phyloP scores from a whole-genome alignment of 2,329 filamentous ascomycete species.

The Fulvia fulva region DNA sequence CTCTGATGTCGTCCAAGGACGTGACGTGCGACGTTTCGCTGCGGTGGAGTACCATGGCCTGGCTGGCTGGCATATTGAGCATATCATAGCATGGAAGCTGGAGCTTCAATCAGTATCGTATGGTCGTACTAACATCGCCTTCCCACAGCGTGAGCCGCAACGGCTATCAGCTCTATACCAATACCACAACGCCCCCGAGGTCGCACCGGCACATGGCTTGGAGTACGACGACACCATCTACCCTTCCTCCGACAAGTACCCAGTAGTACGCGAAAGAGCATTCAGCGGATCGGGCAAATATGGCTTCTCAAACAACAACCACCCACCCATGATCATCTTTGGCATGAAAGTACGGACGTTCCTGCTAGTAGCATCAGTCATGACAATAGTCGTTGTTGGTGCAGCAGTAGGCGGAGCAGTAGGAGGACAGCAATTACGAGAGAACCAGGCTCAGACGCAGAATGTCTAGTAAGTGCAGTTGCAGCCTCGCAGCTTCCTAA shows the following conservation, averaged over 20 bases:
- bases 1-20: not conserved
- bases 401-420: conserved; percentile 38
- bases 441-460: conserved; percentile 15
- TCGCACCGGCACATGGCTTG: conserved; percentile 37
- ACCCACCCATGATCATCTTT: conserved; percentile 38
- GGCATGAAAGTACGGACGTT: conserved; percentile 38
- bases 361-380: conserved; percentile 31
- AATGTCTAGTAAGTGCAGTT: conserved; percentile 9
- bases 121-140: conserved; percentile 10
- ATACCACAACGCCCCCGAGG: conserved; percentile 39
- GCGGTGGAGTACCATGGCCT: too few relatives aligned
- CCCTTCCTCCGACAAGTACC: conserved; percentile 36
- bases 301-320: conserved; percentile 26
- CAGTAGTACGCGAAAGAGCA: conserved; percentile 29
- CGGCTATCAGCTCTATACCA: conserved; percentile 37
- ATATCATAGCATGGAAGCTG: not conserved
- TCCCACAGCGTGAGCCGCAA: conserved; percentile 21
- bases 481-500: too few relatives aligned
- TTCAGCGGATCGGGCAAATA: conserved; percentile 22
- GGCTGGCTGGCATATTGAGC: not conserved
- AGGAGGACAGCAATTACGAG: conserved; percentile 29
- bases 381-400: conserved; percentile 32
- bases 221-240: conserved; percentile 38
- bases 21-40: not conserved
- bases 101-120: not conserved